Evolutionary conservation across 2,329 filamentous ascomycete genomes (phyloP), one percentile per base, ranked within the genome.

Genomic region (Orbilia brochopaga): DNA sequence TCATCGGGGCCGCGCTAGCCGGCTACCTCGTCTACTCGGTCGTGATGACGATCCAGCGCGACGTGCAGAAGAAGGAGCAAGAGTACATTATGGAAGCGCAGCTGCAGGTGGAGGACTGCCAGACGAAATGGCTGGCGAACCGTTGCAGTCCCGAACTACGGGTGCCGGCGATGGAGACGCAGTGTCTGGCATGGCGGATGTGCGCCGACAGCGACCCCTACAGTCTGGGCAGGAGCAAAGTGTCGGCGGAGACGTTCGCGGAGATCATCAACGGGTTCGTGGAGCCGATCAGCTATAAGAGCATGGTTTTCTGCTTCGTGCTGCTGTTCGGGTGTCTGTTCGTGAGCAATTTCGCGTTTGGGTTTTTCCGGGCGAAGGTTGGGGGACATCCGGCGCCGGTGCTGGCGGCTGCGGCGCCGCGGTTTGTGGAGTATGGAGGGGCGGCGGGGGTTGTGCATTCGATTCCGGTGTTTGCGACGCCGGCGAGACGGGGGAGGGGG

Each of bases 251-350:
- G 77, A 94, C 92, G 24, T 90, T 97, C 78, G 93, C 93, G 0
- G 87, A 91, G 77, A 96, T 99, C 44, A 88, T 97, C 79, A 97
- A 97, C 78, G 89, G 89, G 77, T 97, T 97, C 79, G 88, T 96
- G 2, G 91, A 96, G 76, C 88, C 90, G 4, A 92, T 97, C 79
- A 91, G 89, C 74, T 89, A 91, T 80, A 97, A 97, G 80, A 85
- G 87, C 10, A 88, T 90, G 83, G 86, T 87, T 75, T 84, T 84
- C 77, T 80, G 80, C 24, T 78, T 80, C 42, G 73, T 83, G 55
- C 64, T 84, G 58, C 79, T 84, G 61, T 82, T 84, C 70, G 81
- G 81, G 52, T 82, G 83, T 75, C 83, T 87, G 57, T 82, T 83
- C 48, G 80, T 85, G 69, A 84, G 83, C 63, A 88, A 88, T 77